Percentiles rank a stretch among this genome's conserved stretches.
These are phyloP conservation scores for Diaporthe nobilis DNA, from an alignment of 2,329 filamentous ascomycete species.

Conservation along the genomic window DNA sequence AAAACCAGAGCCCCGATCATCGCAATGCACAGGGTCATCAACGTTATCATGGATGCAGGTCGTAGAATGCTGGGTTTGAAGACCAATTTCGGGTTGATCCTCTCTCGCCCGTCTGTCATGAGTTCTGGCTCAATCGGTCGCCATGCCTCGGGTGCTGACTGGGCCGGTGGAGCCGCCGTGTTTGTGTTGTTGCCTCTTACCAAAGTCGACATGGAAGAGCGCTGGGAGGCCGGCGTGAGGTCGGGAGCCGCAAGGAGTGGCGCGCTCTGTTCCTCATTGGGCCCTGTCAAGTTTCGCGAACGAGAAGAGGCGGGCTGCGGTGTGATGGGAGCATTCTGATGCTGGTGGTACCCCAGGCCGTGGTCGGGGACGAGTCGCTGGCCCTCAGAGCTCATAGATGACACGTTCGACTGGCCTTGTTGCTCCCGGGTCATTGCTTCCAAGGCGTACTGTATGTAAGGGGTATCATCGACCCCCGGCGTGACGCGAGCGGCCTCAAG, in stretches of 20 bases:
- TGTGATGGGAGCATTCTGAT: slow-evolving; percentile 38
- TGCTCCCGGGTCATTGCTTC: slow-evolving; percentile 86
- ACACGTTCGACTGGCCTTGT: slow-evolving; percentile 66
- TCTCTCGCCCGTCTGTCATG: slow-evolving; percentile 51
- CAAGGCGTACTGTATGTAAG: slow-evolving; percentile 91
- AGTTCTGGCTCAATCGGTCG: slow-evolving; percentile 50
- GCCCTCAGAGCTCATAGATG: slow-evolving; percentile 56
- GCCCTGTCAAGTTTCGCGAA: slow-evolving; percentile 16
- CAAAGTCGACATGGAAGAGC: slow-evolving; percentile 42
- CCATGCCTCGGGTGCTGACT: slow-evolving; percentile 41
- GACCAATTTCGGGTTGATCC: slow-evolving; percentile 63
- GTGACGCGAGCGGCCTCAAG: slow-evolving; percentile 70
- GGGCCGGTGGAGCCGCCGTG: slow-evolving; percentile 1
- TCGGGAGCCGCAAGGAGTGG: slow-evolving; percentile 37
- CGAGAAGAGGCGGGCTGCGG: slow-evolving; percentile 24
- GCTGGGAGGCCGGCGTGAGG: slow-evolving; percentile 33
- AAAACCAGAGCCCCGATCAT: slow-evolving; percentile 83
- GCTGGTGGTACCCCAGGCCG: slow-evolving; percentile 57
- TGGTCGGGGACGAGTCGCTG: slow-evolving; percentile 50
- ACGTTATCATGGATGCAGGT: slow-evolving; percentile 71
- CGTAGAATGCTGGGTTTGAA: slow-evolving; percentile 82
- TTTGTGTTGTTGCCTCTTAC: slow-evolving; percentile 34
- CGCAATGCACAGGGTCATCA: slow-evolving; percentile 73
- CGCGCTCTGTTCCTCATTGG: slow-evolving; percentile 39
- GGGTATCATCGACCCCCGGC: slow-evolving; percentile 85